Percentiles rank a stretch among this genome's conserved stretches.
These are phyloP conservation scores for Cordyceps militaris DNA, from an alignment of 2,329 filamentous ascomycete species.

Conservation along the genomic window DNA sequence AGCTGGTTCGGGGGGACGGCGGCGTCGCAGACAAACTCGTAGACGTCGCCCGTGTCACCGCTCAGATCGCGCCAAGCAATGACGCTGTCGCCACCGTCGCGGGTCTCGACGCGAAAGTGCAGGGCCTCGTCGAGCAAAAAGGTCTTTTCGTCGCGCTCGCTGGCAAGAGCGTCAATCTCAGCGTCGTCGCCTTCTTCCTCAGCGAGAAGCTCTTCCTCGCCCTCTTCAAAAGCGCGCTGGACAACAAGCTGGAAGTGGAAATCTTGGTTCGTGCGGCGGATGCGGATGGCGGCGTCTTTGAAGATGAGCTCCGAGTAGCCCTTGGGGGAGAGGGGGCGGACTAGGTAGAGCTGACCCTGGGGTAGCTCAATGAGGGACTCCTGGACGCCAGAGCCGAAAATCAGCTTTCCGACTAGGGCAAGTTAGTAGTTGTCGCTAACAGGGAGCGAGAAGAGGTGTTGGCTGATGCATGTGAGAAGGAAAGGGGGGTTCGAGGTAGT, in stretches of 20 bases:
- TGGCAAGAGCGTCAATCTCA: slow-evolving; percentile 62
- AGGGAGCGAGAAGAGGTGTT: not conserved
- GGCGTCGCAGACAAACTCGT: slow-evolving; percentile 90
- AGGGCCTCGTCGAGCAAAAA: slow-evolving; percentile 92
- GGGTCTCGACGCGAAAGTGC: slow-evolving; percentile 76
- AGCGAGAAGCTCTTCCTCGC: slow-evolving; percentile 83
- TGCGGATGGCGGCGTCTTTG: slow-evolving; percentile 88
- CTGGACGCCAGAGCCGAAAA: slow-evolving; percentile 81
- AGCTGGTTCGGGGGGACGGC: slow-evolving; percentile 64
- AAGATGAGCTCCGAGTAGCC: slow-evolving; percentile 99
- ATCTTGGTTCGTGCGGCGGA: slow-evolving; percentile 87
- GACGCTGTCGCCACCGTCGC: slow-evolving; percentile 74
- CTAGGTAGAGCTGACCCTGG: slow-evolving; percentile 94
- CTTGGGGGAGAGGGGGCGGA: slow-evolving; percentile 89
- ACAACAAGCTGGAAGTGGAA: slow-evolving; percentile 97
- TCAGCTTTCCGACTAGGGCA: slow-evolving; percentile 72
- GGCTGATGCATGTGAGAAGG: not conserved
- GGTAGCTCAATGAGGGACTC: slow-evolving; percentile 91
- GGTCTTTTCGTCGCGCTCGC: slow-evolving; percentile 92
- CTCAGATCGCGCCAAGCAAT: slow-evolving; percentile 93
- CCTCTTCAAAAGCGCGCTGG: slow-evolving; percentile 94
- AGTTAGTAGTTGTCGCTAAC: not conserved
- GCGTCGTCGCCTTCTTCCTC: slow-evolving; percentile 85
- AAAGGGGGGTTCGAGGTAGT: slow-evolving; percentile 25
- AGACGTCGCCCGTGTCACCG: slow-evolving; percentile 90